A percentile compares a stretch with the other conserved stretches of the same genome.
phyloP scores from a whole-genome alignment of 345 rosid genomes.

The Eucalyptus melliodora region DNA sequence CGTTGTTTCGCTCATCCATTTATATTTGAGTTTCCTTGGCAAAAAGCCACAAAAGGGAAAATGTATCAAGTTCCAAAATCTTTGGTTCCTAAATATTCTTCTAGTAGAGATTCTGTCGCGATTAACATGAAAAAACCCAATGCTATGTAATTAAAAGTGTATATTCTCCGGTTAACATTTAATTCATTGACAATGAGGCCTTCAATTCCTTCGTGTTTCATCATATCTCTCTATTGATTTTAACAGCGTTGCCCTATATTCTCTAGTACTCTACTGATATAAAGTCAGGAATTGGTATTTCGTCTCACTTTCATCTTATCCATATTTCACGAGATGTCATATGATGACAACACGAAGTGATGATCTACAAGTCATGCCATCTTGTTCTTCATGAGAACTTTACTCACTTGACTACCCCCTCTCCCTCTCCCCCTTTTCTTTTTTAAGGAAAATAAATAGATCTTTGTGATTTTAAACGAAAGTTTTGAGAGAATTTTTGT shows the following conservation, averaged over 20 bases:
- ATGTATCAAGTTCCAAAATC: too few species aligned
- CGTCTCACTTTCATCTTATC: too few species aligned
- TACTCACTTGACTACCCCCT: neutral
- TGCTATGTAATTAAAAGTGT: neutral
- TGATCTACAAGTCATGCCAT: neutral
- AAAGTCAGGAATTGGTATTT: too few species aligned
- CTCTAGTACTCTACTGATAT: too few species aligned
- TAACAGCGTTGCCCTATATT: neutral
- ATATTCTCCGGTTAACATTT: neutral
- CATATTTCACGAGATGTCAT: too few species aligned
- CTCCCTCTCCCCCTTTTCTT: neutral
- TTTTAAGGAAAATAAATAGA: neutral
- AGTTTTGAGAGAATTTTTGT: rapidly evolving
- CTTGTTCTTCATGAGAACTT: neutral
- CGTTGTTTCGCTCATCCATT: too few species aligned
- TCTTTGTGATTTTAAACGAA: neutral
- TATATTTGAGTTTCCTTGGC: too few species aligned
- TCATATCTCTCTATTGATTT: neutral
- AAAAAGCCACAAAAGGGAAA: too few species aligned
- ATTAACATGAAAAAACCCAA: too few species aligned
- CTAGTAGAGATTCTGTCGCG: too few species aligned
- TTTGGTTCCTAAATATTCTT: too few species aligned
- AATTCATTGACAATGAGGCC: neutral
- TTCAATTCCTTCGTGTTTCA: neutral
- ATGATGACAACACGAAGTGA: neutral